These are phyloP conservation scores for Salix brachista DNA, from an alignment of 345 rosid genomes.

Conservation along the genomic window DNA sequence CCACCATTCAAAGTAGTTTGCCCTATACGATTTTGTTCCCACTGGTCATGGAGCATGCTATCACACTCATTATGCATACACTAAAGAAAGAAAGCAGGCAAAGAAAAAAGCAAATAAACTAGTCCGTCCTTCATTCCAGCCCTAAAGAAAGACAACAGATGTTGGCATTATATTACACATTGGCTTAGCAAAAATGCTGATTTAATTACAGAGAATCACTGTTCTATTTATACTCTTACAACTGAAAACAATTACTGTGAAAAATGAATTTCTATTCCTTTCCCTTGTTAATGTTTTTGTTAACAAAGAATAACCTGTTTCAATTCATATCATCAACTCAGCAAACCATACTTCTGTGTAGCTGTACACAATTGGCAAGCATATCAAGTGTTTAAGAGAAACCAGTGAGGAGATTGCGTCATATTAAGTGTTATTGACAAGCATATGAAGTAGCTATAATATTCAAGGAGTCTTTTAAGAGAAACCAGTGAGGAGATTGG, in stretches of 20 bases:
- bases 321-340: neutral
- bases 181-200: neutral
- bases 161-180: neutral
- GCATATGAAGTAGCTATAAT: no score
- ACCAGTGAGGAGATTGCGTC: constrained; percentile 7
- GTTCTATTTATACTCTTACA: neutral
- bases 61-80: no score
- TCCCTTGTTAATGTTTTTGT: neutral
- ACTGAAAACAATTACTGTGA: neutral
- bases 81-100: no score
- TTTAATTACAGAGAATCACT: neutral
- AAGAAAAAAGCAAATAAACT: no score
- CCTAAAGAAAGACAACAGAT: no score
- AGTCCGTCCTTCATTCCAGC: no score
- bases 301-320: neutral
- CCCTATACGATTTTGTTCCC: no score
- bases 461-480: constrained; percentile 1
- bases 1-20: no score
- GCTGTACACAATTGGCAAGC: constrained; percentile 30
- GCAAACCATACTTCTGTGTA: constrained; percentile 6
- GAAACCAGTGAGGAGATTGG: constrained; percentile 4
- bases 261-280: constrained; percentile 4
- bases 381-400: neutral
- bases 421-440: constrained; percentile 9
- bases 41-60: no score